Conservation (phyloP, 148 eudicot genomes). For the Rhododendron molle region DNA sequence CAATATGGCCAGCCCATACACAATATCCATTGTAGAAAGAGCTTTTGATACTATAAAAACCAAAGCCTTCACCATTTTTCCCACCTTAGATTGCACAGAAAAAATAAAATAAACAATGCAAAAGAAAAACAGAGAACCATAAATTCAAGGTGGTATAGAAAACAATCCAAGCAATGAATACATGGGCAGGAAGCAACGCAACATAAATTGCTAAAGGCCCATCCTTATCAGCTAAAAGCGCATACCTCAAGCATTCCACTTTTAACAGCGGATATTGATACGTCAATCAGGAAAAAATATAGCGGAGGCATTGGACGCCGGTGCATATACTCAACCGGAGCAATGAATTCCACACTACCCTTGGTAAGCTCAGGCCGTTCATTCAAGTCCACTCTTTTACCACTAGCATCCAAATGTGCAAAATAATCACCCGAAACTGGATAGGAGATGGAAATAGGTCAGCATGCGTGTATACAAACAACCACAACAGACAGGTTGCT, state of each 20-base stretch:
- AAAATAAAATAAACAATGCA: background rate
- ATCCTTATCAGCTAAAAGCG: background rate
- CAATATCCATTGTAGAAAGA: background rate
- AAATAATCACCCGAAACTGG: constrained; percentile 83
- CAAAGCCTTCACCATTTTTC: background rate
- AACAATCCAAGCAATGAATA: background rate
- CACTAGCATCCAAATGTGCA: constrained; percentile 81
- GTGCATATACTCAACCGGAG: constrained; percentile 97
- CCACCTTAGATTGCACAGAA: background rate
- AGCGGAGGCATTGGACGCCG: constrained; percentile 99
- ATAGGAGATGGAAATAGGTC: constrained; percentile 4
- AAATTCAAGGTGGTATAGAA: background rate
- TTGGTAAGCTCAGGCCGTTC: constrained; percentile 86
- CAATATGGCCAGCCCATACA: background rate
- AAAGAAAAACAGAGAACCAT: background rate
- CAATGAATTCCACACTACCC: constrained; percentile 94
- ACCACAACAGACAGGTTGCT: background rate
- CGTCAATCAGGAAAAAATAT: constrained; percentile 92
- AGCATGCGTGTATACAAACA: background rate
- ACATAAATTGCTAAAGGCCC: background rate
- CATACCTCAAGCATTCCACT: constrained; percentile 99
- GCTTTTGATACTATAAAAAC: background rate
- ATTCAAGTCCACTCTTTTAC: constrained; percentile 78
- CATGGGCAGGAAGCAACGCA: background rate
- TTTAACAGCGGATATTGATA: constrained; percentile 76